Evolutionary conservation across 2,329 filamentous ascomycete genomes (phyloP).

Genomic region (Cadophora luteo-olivacea): DNA sequence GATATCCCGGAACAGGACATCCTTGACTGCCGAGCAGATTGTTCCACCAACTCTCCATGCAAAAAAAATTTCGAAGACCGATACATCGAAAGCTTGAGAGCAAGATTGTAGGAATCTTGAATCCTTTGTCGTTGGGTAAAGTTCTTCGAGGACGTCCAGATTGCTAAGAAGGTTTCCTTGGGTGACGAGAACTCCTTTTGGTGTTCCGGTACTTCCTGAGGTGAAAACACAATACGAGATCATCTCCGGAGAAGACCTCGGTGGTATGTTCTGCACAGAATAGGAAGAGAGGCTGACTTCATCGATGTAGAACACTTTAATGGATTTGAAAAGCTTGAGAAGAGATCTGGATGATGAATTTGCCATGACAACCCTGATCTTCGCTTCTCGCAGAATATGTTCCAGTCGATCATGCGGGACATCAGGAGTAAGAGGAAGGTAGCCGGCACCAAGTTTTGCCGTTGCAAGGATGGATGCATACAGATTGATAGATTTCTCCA

Average conservation of each 20-base stretch:
- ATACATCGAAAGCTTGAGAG: constrained; percentile 86
- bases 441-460: constrained; percentile 77
- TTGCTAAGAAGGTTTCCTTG: constrained; percentile 80
- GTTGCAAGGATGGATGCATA: constrained; percentile 79
- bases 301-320: constrained; percentile 42
- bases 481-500: constrained; percentile 77
- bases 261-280: constrained; percentile 32
- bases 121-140: constrained; percentile 64
- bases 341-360: constrained; percentile 41
- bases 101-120: constrained; percentile 78
- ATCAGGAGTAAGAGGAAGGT: constrained; percentile 79
- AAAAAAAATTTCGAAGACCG: constrained; percentile 90
- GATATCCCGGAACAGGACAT: constrained; percentile 75
- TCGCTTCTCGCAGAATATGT: constrained; percentile 67
- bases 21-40: constrained; percentile 77
- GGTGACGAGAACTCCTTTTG: constrained; percentile 81
- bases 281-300: constrained; percentile 35
- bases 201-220: constrained; percentile 77
- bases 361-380: constrained; percentile 55
- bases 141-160: constrained; percentile 65
- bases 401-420: constrained; percentile 67
- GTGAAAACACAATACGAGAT: constrained; percentile 83
- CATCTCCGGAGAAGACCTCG: constrained; percentile 29
- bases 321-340: constrained; percentile 30
- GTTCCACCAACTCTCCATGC: constrained; percentile 80